These are phyloP conservation scores for Tetrapisispora phaffii DNA, from an alignment of 805 yeast species.

Conservation along the genomic window DNA sequence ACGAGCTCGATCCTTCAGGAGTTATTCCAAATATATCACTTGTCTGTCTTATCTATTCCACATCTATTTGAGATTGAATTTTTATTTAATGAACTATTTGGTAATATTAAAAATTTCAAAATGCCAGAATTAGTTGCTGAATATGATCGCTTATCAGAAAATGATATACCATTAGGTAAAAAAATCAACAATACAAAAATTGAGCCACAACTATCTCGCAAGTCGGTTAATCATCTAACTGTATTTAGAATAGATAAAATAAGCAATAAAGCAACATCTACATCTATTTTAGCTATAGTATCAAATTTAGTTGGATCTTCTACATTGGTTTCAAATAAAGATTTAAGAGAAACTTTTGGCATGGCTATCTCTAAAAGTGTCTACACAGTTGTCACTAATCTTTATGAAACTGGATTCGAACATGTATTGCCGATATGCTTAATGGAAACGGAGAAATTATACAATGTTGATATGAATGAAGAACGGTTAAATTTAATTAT, in stretches of 20 bases:
- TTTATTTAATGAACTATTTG: constrained; percentile 54
- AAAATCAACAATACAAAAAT: too few relatives aligned
- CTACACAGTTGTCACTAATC: neutral
- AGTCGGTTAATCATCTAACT: too few relatives aligned
- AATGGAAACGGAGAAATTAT: neutral
- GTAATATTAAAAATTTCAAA: constrained; percentile 30
- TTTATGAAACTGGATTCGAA: neutral
- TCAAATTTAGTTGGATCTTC: neutral
- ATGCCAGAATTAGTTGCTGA: constrained; percentile 5
- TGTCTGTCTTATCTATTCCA: neutral
- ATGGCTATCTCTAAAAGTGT: neutral
- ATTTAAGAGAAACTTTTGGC: neutral
- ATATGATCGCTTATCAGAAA: neutral
- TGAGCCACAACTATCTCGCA: too few relatives aligned
- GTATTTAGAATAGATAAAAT: constrained; percentile 27
- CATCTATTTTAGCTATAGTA: constrained; percentile 24
- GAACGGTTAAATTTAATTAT: neutral
- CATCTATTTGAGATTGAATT: constrained; percentile 71
- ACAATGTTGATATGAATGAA: neutral
- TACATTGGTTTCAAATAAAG: neutral
- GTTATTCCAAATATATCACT: constrained; percentile 24
- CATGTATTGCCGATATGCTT: neutral
- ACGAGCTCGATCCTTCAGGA: constrained; percentile 81
- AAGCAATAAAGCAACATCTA: constrained; percentile 29
- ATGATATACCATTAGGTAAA: constrained; percentile 10